phyloP scores from a whole-genome alignment of 441 rosid species.

The Sinapis alba region DNA sequence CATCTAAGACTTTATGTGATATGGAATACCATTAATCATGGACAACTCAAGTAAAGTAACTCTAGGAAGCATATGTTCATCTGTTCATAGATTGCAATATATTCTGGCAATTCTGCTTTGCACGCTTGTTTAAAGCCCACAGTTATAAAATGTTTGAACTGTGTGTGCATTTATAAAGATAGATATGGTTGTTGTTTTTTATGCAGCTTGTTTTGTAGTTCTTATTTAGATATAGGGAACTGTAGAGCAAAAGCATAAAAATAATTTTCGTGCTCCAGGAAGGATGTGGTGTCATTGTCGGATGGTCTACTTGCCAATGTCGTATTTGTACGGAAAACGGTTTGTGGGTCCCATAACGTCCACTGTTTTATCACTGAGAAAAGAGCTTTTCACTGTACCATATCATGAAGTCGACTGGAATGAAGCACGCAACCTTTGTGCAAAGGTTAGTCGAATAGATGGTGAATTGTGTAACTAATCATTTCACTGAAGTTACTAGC shows the following conservation, averaged over 20 bases:
- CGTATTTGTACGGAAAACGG: conserved; percentile 73
- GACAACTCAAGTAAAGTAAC: conserved; percentile 6
- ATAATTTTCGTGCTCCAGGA: conserved; percentile 47
- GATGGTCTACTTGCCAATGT: conserved; percentile 89
- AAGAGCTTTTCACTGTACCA: conserved; percentile 66
- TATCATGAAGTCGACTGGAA: conserved; percentile 79
- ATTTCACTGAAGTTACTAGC: conserved; percentile 1
- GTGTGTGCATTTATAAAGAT: conserved; percentile 6
- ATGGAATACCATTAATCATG: neutral
- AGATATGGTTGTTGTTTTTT: neutral
- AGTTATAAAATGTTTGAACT: neutral
- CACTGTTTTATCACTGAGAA: conserved; percentile 64
- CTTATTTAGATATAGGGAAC: conserved; percentile 3
- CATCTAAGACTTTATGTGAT: neutral
- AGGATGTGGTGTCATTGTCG: conserved; percentile 94
- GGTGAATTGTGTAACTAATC: conserved; percentile 1
- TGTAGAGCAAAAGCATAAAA: neutral
- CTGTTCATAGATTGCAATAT: conserved; percentile 14
- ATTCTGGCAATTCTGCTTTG: conserved; percentile 13
- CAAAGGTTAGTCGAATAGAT: conserved; percentile 63
- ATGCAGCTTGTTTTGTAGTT: conserved; percentile 2
- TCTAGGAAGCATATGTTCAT: conserved; percentile 9
- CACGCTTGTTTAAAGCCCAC: neutral
- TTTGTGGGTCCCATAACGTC: conserved; percentile 75
- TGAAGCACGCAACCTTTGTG: conserved; percentile 67